Base-by-base conservation (phyloP, 306 rosid species). In the Trifolium dubium region DNA sequence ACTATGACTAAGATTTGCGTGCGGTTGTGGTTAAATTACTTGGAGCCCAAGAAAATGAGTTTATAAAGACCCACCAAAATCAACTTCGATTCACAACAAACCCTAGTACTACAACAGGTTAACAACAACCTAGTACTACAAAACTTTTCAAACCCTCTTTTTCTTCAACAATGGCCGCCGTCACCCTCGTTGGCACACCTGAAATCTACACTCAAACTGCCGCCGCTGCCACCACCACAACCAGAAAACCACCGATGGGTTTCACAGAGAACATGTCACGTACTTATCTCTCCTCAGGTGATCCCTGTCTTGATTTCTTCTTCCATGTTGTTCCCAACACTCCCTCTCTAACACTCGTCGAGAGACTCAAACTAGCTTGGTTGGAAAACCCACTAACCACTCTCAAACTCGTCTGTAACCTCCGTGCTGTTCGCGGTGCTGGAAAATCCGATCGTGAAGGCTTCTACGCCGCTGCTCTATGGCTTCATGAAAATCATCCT, bases 281-380 rank as follows among this genome's bases (percentile, higher is more conserved):
- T 1, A 84, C 89, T 0, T 89, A 58, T 34, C 72, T 83, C 74
- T 67, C 96, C 49, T 43, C 90, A 4, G 92, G 92, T 4, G 76
- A 88, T 61, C 92, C 91, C 3, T 90, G 88, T 60, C 87, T 88
- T 0, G 92, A 88, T 2, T 80, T 90, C 67, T 88, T 90, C 83
- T 90, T 86, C 82, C 89, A 86, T 40, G 79, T 90, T 4, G 88
- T 90, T 0, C 90, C 92, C 3, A 59, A 77, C 37, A 88, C 91
- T 6, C 86, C 87, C 0, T 10, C 85, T 1, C 35, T 79, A 0
- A 40, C 61, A 2, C 15, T 91, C 50, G 10, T 34, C 10, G 7
- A 40, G 1, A 78, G 76, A 32, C 89, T 87, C 51, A 28, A 70
- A 6, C 34, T 46, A 28, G 75, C 97, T 0, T 86, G 92, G 95